phyloP scores from a whole-genome alignment of 352 stramenopile species.

The Phytophthora ohioensis region DNA sequence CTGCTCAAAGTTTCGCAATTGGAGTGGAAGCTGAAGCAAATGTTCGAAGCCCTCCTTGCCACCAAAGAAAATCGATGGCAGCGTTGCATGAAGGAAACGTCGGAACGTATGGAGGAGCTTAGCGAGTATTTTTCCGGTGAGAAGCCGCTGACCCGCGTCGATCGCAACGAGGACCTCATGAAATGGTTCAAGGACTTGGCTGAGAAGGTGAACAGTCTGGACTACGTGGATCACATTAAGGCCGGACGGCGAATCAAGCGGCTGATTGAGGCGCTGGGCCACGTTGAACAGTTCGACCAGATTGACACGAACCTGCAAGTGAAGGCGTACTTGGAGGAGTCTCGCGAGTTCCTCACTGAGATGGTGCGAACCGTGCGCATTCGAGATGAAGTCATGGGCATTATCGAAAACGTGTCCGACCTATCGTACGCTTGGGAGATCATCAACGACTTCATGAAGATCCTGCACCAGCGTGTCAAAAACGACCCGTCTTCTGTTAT shows the following conservation, averaged over 20 bases:
- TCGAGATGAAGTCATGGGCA: constrained; percentile 91
- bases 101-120: constrained; percentile 93
- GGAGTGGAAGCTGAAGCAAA: constrained; percentile 95
- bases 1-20: constrained; percentile 94
- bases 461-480: constrained; percentile 94
- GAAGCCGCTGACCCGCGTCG: constrained; percentile 92
- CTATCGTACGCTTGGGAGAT: constrained; percentile 96
- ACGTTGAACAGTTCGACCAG: constrained; percentile 97
- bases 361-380: constrained; percentile 97
- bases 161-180: constrained; percentile 94
- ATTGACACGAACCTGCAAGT: constrained; percentile 96
- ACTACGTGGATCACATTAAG: constrained; percentile 94
- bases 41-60: constrained; percentile 90
- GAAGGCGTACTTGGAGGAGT: constrained; percentile 95
- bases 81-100: constrained; percentile 88
- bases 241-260: constrained; percentile 95
- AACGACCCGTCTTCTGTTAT: constrained; percentile 94
- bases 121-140: constrained; percentile 95
- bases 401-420: constrained; percentile 95
- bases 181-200: constrained; percentile 94
- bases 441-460: constrained; percentile 95
- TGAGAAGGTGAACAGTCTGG: constrained; percentile 91
- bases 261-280: constrained; percentile 92
- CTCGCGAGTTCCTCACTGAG: constrained; percentile 92
- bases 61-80: constrained; percentile 94